phyloP scores from a whole-genome alignment of 768 basidiomycete species.

The Auricularia sp. region DNA sequence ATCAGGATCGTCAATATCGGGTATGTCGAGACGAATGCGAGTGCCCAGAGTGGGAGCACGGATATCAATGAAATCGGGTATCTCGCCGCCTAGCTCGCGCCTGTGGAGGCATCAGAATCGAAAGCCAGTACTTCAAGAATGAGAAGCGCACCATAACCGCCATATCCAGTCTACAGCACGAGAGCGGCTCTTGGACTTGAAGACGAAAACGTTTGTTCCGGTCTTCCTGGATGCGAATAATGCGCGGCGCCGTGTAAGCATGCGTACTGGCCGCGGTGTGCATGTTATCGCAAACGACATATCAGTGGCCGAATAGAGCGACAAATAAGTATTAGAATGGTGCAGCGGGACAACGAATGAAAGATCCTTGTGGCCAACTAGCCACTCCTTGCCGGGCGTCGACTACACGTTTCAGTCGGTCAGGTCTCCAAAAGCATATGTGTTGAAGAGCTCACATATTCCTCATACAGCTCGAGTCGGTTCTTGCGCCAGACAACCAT shows the following conservation, averaged over 20 bases:
- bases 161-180: conserved; percentile 84
- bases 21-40: conserved; percentile 60
- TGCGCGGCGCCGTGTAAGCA: conserved; percentile 22
- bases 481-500: conserved; percentile 76
- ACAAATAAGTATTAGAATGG: conserved; percentile 53
- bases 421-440: not conserved
- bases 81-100: conserved; percentile 58
- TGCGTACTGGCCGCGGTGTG: conserved; percentile 36
- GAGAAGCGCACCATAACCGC: conserved; percentile 56
- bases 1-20: conserved; percentile 32
- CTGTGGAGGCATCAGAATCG: conserved; percentile 24
- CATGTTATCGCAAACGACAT: conserved; percentile 71
- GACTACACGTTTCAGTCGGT: conserved; percentile 13
- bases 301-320: conserved; percentile 80
- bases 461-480: conserved; percentile 72
- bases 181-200: conserved; percentile 69
- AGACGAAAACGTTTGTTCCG: conserved; percentile 80
- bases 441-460: conserved; percentile 50
- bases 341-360: conserved; percentile 68
- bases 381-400: conserved; percentile 55
- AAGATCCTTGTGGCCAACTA: conserved; percentile 65
- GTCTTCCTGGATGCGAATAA: conserved; percentile 40
- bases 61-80: conserved; percentile 64
- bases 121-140: not conserved
- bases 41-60: conserved; percentile 57